These are phyloP conservation scores for Avena insularis DNA, from an alignment of 176 grass and related monocot species.

Conservation along the genomic window DNA sequence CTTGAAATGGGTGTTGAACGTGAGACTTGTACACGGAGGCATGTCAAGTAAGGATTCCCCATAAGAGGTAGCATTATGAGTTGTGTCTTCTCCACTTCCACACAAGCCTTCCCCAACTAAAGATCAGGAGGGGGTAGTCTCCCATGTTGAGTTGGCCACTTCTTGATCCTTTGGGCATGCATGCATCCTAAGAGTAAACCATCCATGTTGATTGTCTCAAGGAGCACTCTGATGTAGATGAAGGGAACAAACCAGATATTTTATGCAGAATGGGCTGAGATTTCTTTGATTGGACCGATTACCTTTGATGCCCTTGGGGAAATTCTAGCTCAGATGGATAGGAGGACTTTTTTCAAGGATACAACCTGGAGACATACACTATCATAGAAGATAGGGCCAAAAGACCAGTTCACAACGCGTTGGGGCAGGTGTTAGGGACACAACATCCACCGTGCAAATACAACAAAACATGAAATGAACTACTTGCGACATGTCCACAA, in stretches of 20 bases:
- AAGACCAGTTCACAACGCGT: too few species aligned
- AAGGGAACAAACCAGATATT: not conserved
- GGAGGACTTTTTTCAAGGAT: not conserved
- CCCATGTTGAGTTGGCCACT: not conserved
- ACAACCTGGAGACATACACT: too few species aligned
- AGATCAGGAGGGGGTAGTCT: not conserved
- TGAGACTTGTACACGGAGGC: conserved; percentile 49
- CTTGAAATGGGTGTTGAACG: conserved; percentile 34
- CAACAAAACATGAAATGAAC: too few species aligned
- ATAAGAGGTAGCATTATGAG: conserved; percentile 34
- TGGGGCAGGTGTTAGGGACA: too few species aligned
- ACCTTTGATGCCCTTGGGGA: conserved; percentile 11
- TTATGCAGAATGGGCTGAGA: not conserved
- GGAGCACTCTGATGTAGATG: not conserved
- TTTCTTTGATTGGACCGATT: not conserved
- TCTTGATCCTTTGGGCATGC: not conserved
- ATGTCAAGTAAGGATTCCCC: conserved; percentile 52
- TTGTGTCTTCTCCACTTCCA: conserved; percentile 11
- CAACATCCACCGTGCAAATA: too few species aligned
- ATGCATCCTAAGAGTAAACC: conserved; percentile 7
- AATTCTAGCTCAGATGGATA: not conserved
- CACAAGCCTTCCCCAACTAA: not conserved
- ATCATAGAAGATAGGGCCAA: too few species aligned
- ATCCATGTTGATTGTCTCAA: not conserved
- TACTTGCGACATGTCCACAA: too few species aligned